Conservation (phyloP, 495 filamentous ascomycete genomes). For the Collariella sp. region DNA sequence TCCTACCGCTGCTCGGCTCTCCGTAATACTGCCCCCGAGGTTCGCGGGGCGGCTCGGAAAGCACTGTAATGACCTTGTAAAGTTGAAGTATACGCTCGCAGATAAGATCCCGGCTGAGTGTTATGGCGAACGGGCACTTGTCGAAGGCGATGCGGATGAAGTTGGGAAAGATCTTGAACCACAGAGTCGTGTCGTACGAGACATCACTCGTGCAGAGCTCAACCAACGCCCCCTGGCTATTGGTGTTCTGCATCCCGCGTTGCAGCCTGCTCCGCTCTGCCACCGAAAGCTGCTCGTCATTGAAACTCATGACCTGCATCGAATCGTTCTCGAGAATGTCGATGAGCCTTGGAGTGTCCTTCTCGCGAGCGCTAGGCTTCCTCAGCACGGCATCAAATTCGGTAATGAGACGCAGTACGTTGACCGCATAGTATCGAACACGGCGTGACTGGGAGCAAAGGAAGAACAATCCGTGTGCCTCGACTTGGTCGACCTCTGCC, state of each 20-base stretch:
- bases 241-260: conserved; percentile 77
- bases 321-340: conserved; percentile 87
- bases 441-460: conserved; percentile 87
- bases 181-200: conserved; percentile 86
- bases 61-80: conserved; percentile 67
- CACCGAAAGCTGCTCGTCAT: conserved; percentile 85
- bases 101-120: conserved; percentile 79
- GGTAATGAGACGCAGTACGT: conserved; percentile 80
- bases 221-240: conserved; percentile 75
- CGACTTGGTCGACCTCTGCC: conserved; percentile 91
- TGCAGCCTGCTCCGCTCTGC: conserved; percentile 89
- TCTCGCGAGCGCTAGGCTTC: conserved; percentile 49
- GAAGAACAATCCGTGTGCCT: conserved; percentile 97
- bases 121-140: conserved; percentile 81
- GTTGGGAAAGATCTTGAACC: conserved; percentile 97
- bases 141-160: conserved; percentile 86
- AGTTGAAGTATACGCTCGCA: conserved; percentile 88
- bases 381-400: conserved; percentile 88
- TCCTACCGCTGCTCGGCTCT: conserved; percentile 36
- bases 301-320: conserved; percentile 77
- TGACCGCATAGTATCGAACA: conserved; percentile 85
- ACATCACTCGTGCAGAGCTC: conserved; percentile 94
- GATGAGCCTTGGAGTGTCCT: conserved; percentile 62
- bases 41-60: conserved; percentile 65
- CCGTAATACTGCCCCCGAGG: conserved; percentile 40